Evolutionary conservation across 371 early-diverging fungal species (phyloP), one percentile per base, ranked within the genome.

Genomic region (Apophysomyces ossiformis): DNA sequence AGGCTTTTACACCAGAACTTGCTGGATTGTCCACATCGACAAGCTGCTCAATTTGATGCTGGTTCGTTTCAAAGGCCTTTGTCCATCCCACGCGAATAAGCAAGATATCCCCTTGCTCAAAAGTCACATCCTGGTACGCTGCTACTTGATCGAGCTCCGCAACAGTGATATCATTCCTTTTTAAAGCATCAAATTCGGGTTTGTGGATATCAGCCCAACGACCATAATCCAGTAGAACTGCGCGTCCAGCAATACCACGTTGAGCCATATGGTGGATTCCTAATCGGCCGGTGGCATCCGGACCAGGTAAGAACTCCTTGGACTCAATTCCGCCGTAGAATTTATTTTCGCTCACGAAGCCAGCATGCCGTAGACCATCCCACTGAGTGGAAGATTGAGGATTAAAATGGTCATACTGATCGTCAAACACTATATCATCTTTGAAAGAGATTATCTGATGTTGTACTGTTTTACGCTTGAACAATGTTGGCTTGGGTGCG

Each of bases 231-330:
- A 82, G 67, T 11, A 82, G 63, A 1, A 82, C 76, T 7, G 76
- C 82, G 37, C 82, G 77, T 8, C 74, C 77, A 35, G 77, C 79
- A 58, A 82, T 82, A 45, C 82, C 82, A 5, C 71, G 70, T 16
- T 76, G 70, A 13, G 82, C 79, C 71, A 75, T 71, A 57, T 79
- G 75, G 57, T 82, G 82, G 32, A 82, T 75, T 26, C 72, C 82
- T 8, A 82, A 61, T 16, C 75, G 75, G 16, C 67, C 74, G 0
- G 21, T 66, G 6, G 60, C 69, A 13, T 64, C 39, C 1, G 61
- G 61, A 6, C 68, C 66, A 8, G 21, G n/a, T 5, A 43, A 4
- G 7, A 81, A 45, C 35, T 78, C 69, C 5, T 58, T 46, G 1
- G 70, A 46, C n/a, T 63, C 21, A 0, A 77, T 69, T 16, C 74